phyloP scores from a whole-genome alignment of 2,329 filamentous ascomycete species.

The Penicillium sp. region DNA sequence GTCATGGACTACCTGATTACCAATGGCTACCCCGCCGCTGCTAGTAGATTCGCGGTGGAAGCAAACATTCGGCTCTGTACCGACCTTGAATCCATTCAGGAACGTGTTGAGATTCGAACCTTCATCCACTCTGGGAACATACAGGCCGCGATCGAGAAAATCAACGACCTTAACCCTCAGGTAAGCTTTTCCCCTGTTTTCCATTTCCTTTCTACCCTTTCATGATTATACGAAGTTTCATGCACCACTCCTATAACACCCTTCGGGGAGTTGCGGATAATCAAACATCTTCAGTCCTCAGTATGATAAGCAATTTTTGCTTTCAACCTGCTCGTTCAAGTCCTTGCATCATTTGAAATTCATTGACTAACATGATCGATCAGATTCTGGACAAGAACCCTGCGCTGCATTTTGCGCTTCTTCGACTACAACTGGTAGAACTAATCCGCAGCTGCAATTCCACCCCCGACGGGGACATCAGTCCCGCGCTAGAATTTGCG shows the following conservation, averaged over 20 bases:
- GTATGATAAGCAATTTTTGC: slow-evolving; percentile 59
- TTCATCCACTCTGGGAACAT: slow-evolving; percentile 83
- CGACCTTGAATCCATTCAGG: slow-evolving; percentile 65
- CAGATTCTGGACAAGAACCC: slow-evolving; percentile 84
- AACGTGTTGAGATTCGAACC: slow-evolving; percentile 75
- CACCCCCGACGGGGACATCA: slow-evolving; percentile 64
- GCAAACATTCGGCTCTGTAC: slow-evolving; percentile 75
- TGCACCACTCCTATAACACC: slow-evolving; percentile 97
- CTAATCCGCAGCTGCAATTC: slow-evolving; percentile 73
- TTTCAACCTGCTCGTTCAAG: slow-evolving; percentile 8
- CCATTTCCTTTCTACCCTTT: slow-evolving; percentile 22
- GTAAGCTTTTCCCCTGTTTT: slow-evolving; percentile 52
- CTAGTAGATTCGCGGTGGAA: slow-evolving; percentile 87
- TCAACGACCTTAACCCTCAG: slow-evolving; percentile 87
- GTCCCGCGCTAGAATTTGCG: slow-evolving; percentile 77
- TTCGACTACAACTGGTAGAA: slow-evolving; percentile 89
- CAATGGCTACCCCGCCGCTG: slow-evolving; percentile 88
- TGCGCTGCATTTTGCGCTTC: slow-evolving; percentile 77
- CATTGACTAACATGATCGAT: slow-evolving; percentile 20
- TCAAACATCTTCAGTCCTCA: slow-evolving; percentile 72
- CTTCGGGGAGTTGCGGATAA: slow-evolving; percentile 84
- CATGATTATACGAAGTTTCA: slow-evolving; percentile 97
- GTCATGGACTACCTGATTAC: slow-evolving; percentile 96
- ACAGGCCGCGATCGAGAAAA: slow-evolving; percentile 71
- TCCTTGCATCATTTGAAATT: slow-evolving; percentile 7